Conservation (phyloP, 345 rosid species). For the Aethionema arabicum region DNA sequence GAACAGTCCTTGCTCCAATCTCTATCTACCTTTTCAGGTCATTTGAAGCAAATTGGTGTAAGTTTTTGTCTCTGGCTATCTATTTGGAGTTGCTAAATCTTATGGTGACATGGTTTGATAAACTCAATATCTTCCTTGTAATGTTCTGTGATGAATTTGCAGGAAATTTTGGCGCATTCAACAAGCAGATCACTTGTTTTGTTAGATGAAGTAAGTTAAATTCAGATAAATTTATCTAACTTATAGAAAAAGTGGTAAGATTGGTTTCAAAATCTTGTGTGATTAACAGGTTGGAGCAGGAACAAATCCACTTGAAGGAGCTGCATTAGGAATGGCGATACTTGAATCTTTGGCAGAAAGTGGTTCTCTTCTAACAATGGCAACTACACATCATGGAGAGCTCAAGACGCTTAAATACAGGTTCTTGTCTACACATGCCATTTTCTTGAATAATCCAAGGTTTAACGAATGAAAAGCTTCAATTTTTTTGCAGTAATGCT, state of each 20-base stretch:
- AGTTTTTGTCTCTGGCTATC: conserved; percentile 37
- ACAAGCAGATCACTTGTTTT: conserved; percentile 79
- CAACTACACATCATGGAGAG: conserved; percentile 93
- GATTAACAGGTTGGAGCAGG: conserved; percentile 82
- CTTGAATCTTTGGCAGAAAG: conserved; percentile 79
- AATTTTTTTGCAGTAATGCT: conserved; percentile 51
- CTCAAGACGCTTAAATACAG: conserved; percentile 91
- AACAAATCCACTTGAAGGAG: conserved; percentile 98
- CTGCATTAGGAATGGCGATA: conserved; percentile 89
- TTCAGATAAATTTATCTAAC: background rate
- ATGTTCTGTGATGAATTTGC: conserved; percentile 35
- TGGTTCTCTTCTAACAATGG: conserved; percentile 79
- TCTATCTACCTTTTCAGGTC: conserved; percentile 93
- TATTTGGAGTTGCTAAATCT: background rate
- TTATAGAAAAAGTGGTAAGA: background rate
- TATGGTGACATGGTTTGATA: background rate
- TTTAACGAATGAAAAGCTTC: conserved; percentile 21
- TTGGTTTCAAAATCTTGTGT: conserved; percentile 13
- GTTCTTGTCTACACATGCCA: conserved; percentile 33
- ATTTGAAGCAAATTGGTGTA: conserved; percentile 85
- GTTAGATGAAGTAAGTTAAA: conserved; percentile 78
- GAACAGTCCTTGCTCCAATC: conserved; percentile 92
- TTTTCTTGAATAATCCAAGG: background rate
- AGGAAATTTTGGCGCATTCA: conserved; percentile 76
- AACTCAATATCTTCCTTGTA: conserved; percentile 1